Evolutionary conservation across 371 early-diverging fungal species (phyloP).

Genomic region (Zopfochytrium polystomum): DNA sequence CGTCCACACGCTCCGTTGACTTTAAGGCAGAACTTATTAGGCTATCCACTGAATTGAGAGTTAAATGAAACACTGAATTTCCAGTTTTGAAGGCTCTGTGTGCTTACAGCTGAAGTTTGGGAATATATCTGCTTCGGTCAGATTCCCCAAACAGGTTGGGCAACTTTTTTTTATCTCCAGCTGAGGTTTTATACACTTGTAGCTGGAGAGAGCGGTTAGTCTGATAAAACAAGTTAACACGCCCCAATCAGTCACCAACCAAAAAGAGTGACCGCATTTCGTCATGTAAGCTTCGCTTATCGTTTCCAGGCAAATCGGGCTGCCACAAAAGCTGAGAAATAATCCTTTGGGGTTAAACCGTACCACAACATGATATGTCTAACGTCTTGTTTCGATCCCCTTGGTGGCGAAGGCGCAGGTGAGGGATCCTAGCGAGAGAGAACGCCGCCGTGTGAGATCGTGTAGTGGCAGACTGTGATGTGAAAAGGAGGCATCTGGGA

Average conservation of each 20-base stretch:
- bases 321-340: slow-evolving; percentile 16
- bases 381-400: background rate
- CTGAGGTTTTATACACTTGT: slow-evolving; percentile 70
- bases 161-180: slow-evolving; percentile 59
- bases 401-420: slow-evolving; percentile 5
- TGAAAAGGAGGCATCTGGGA: no score
- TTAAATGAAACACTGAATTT: no score
- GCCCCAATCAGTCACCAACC: slow-evolving; percentile 49
- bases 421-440: slow-evolving; percentile 1
- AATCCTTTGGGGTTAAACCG: background rate
- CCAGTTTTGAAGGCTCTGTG: no score
- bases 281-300: slow-evolving; percentile 75
- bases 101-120: slow-evolving; percentile 76
- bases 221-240: background rate
- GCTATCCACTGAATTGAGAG: no score
- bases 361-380: no score
- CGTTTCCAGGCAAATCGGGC: slow-evolving; percentile 70
- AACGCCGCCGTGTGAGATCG: background rate
- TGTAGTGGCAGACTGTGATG: background rate
- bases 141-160: slow-evolving; percentile 63
- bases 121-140: slow-evolving; percentile 64
- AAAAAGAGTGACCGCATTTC: slow-evolving; percentile 82
- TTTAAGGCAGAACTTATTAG: no score
- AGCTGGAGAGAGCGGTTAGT: slow-evolving; percentile 40
- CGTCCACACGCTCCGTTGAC: no score